Conservation (phyloP, 208 protist species). For the Lotmaria passim region DNA sequence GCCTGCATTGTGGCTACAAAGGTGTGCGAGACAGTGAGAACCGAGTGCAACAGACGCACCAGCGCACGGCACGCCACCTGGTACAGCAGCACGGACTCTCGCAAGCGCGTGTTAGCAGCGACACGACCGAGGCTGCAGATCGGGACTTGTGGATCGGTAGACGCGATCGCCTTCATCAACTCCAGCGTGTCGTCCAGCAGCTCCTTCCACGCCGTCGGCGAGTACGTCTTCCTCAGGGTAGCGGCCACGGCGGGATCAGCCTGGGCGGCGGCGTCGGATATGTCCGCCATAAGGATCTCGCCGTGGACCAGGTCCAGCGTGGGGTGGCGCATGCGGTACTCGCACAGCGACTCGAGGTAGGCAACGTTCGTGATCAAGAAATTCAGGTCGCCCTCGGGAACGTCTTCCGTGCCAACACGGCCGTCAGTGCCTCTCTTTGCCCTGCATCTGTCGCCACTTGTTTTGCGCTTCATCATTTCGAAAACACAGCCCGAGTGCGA, state of each 20-base stretch:
- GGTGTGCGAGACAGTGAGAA: conserved; percentile 17
- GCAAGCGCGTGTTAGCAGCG: conserved; percentile 10
- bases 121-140: conserved; percentile 2
- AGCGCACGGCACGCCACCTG: conserved; percentile 26
- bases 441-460: too few species aligned
- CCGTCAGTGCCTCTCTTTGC: too few species aligned
- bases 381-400: not conserved
- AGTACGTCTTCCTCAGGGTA: conserved; percentile 2
- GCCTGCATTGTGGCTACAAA: conserved; percentile 10
- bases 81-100: conserved; percentile 25
- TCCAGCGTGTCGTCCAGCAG: conserved; percentile 40
- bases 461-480: conserved; percentile 6
- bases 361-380: conserved; percentile 22
- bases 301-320: conserved; percentile 29
- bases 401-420: too few species aligned
- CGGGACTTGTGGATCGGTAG: conserved; percentile 1
- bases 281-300: conserved; percentile 6
- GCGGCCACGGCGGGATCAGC: too few species aligned
- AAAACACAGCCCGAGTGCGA: too few species aligned
- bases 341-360: conserved; percentile 40
- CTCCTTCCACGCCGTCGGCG: conserved; percentile 23
- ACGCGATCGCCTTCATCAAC: conserved; percentile 36
- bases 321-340: conserved; percentile 39
- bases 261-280: not conserved
- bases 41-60: conserved; percentile 23